Evolutionary conservation across 257 asterid species (phyloP), one percentile per base, ranked within the genome.

Genomic region (Asclepias syriaca): DNA sequence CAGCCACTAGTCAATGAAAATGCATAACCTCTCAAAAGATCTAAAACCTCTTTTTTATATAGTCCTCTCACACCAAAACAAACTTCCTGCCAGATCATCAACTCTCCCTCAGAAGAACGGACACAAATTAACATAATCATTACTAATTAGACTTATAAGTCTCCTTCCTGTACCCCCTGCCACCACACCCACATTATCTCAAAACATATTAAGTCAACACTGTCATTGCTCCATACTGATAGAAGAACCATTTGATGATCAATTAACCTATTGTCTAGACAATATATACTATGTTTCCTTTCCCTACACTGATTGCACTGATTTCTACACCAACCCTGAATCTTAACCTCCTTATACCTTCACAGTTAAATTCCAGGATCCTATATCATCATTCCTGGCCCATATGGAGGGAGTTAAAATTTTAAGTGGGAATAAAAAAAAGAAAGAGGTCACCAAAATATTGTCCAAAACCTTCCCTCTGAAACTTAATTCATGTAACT

Each of bases 391-490:
- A 32, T 32, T n/a, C 68, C 68, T 37, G 37, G 6, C 13, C 68
- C 10, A 14, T 16, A 63, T 63, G 48, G 27, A 63, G 46, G 21
- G 8, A 61, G 24, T 63, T 34, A 34, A 34, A 34, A 34, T 34
- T 34, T 34, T 2, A 34, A 34, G 39, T 3, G 39, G 5, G 39
- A 34, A 34, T 3, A 34, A 34, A 34, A 34, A 34, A 34, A 61
- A 15, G 21, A 15, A 61, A 60, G 15, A 61, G 46, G 46, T 27
- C 65, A 56, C 18, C 46, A 58, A 27, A 60, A 43, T 46, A 39
- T 58, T 58, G 45, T 14, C 27, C 63, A 46, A 63, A 61, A 75
- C 37, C 77, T 8, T 61, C 46, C 7, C 13, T 12, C 11, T 61
- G 12, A 43, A 43, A 43, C 10, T 43, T 43, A 43, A 43, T 43